Evolutionary conservation across 306 rosid genomes (phyloP).

Genomic region (Cucurbita argyrosperma): DNA sequence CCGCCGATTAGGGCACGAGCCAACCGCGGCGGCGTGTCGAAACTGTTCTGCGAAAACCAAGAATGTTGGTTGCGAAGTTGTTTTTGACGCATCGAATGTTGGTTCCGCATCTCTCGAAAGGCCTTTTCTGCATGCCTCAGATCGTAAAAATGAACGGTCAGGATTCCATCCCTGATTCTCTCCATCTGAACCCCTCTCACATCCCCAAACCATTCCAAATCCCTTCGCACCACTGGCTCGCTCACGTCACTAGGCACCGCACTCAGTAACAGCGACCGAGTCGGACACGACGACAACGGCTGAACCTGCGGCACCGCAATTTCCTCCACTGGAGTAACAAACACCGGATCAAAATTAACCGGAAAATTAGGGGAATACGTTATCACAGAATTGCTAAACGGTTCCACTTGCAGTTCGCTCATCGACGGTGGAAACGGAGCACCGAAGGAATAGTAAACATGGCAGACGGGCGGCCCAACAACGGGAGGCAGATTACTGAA

Average conservation of each 20-base stretch:
- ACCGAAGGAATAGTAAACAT: conserved; percentile 22
- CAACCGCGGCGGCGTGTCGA: conserved; percentile 13
- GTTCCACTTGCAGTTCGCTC: conserved; percentile 15
- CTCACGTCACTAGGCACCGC: conserved; percentile 27
- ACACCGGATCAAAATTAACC: conserved; percentile 13
- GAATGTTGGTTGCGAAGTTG: conserved; percentile 22
- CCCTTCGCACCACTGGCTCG: conserved; percentile 32
- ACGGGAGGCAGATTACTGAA: neutral
- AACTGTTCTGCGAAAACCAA: neutral
- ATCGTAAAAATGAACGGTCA: conserved; percentile 63
- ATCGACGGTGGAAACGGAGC: conserved; percentile 8
- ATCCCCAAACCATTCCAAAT: conserved; percentile 48
- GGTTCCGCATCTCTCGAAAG: conserved; percentile 34
- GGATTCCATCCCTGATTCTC: conserved; percentile 32
- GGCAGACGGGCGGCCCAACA: conserved; percentile 12
- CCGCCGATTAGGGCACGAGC: conserved; percentile 36
- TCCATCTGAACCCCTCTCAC: conserved; percentile 63
- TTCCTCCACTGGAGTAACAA: conserved; percentile 9
- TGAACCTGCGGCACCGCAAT: neutral
- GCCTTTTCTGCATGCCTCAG: conserved; percentile 57
- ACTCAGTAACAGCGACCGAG: conserved; percentile 44
- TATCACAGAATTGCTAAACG: conserved; percentile 8
- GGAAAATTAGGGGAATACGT: conserved; percentile 10
- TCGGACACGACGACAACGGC: conserved; percentile 22
- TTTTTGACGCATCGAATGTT: conserved; percentile 33